Evolutionary conservation across 2,329 filamentous ascomycete genomes (phyloP), one percentile per base, ranked within the genome.

Genomic region (Cytospora piceae): DNA sequence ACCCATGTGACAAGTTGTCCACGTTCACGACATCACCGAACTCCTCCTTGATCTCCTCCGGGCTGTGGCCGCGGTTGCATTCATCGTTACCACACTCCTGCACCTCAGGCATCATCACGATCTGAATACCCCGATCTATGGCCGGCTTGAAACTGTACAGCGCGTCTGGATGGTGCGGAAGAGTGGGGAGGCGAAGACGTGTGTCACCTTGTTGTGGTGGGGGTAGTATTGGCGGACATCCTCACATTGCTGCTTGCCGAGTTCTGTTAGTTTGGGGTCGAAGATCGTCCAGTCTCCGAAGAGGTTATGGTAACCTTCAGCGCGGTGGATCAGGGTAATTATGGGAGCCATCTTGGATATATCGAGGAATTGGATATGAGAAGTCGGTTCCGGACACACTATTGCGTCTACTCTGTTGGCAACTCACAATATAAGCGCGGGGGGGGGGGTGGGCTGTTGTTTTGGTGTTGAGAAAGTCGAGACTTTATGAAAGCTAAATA

Each of bases 81-180:
- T 20, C 27, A 5, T 59, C 58, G 11, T 31, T 12, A 8, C 2
- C 27, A 51, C 11, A 24, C 14, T 15, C 58, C 4, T 29, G 46
- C 15, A 52, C 42, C 31, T 51, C n/a, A 8, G 27, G 42, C 29
- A 59, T 27, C 8, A 27, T 24, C 2, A 14, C 11, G 7, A 59
- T 51, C 8, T 17, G n/a, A 3, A 52, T 12, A 1, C 42, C 42
- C 1, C 42, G 58, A 4, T 59, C 42, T 1, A 52, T 34, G 6
- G 57, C 57, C n/a, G 57, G 57, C 7, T 49, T 59, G 39, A 59
- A 59, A n/a, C 39, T 22, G 15, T 51, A 20, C 1, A 51, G 22
- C 7, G 20, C 57, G 57, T 59, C 29, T 59, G 5, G 22, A 59
- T 59, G 3, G 57, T 59, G 39, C 57, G 57, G 12, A n/a, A 49